Evolutionary conservation across 2,329 filamentous ascomycete species (phyloP), one percentile per base, ranked within the genome.

Genomic region (Chalaropsis thielavioides): DNA sequence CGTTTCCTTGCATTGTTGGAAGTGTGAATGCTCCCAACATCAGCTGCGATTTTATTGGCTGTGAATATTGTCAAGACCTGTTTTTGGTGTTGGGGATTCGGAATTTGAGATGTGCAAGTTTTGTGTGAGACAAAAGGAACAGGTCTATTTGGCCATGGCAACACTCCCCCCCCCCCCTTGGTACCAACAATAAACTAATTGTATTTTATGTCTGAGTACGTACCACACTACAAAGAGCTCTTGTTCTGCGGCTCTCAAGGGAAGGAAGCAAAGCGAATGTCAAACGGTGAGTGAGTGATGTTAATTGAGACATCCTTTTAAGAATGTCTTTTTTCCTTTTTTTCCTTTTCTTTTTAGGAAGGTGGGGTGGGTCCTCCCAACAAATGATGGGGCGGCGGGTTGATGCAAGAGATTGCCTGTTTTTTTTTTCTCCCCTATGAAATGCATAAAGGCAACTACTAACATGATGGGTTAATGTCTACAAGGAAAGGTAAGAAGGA

Each of bases 291-390:
- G 22, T 35, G 51, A 27, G 59, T 11, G 10, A 24, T 44, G 40
- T 4, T 44, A 44, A 61, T 61, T 61, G 38, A 61, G 43, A 38
- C 46, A 35, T 49, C 24, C 24, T 54, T 63, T 54, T 49, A 58
- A 17, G 35, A 64, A 44, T 4, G 3, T 35, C 7, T 35, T 35
- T 7, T 35, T 35, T 35, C 31, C 7, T 35, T 35, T 7, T 35
- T 7, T 35, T 3, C 7, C 7, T 35, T 38, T 38, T 22, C 19
- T 58, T 54, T 31, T 46, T 46, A 64, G 64, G 44, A 63, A 44
- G 64, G 61, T 41, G 61, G 38, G 22, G 64, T 63, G 61, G 64
- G 61, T 43, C n/a, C 61, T 66, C 64, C 54, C 64, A 66, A 66
- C 64, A 66, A 66, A 63, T 56, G 44, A 59, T 46, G 43, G 43